Base-by-base conservation (phyloP, 495 filamentous ascomycete species). In the Achaetomiella virescens region DNA sequence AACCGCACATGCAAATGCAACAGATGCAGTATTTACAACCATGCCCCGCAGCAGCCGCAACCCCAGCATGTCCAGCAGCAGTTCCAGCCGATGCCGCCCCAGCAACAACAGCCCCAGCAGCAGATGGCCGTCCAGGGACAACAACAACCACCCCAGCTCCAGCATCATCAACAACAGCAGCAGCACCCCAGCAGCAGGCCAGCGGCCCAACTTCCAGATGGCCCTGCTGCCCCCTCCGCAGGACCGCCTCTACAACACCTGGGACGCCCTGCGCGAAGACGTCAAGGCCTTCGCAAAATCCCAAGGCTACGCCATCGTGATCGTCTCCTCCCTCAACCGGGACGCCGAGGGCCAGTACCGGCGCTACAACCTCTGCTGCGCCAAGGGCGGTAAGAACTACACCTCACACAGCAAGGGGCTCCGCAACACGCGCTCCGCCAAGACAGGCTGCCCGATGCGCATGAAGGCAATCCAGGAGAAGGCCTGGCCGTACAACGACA, bases 361-460 rank as follows among this genome's bases (percentile, higher is more conserved):
- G 11, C 63, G 67, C 9, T 70, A 70, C 60, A 70, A 70, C 60
- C 60, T 70, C 20, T 64, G 59, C 64, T 70, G 67, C 59, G 60
- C 61, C 58, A 70, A 70, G 58, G 67, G 67, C 51, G 67, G 67
- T 51, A 70, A 70, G 54, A 51, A 35, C 55, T 70, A 68, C 64
- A 62, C 64, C 10, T 67, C 65, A 0, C 58, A 60, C 61, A 61
- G 59, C 63, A 64, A 64, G 43, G 66, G 67, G 3, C 58, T 68
- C 17, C 64, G 67, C 15, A 57, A 65, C 17, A 54, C 59, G 3
- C 61, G 59, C 1, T 68, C 67, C 11, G 48, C 61, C 61, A 70
- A 70, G 58, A 70, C 67, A 3, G 67, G 67, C 17, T 70, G 67
- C 40, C 67, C 66, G 4, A 70, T 70, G 67, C 61, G 61, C 14